Evolutionary conservation across 2,329 filamentous ascomycete species (phyloP), one percentile per base, ranked within the genome.

Genomic region (Sporothrix variecibatus): DNA sequence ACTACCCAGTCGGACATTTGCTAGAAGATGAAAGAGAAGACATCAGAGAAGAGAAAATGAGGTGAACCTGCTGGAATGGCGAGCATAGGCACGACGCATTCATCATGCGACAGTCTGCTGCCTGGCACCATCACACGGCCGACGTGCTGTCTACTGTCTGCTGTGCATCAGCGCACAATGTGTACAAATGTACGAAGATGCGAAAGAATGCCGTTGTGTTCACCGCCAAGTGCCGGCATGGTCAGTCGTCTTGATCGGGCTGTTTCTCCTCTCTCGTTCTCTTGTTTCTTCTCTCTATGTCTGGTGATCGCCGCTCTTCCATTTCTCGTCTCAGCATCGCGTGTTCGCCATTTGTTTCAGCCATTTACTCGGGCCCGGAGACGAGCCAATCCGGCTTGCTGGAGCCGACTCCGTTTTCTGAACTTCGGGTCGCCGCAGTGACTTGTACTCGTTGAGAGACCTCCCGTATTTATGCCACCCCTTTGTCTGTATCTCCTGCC

Each of bases 61-160:
- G 8, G 31, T 23, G 28, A 40, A 20, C 31, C 20, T 11, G 7
- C 5, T 3, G 56, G 5, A 3, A 23, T 38, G 58, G 58, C 58
- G 34, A 64, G 58, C 58, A 23, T 28, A 17, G 26, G n/a, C 56
- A 60, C 15, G 56, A 3, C 17, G 20, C n/a, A 65, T 12, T 26
- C 62, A 26, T 40, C 60, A 64, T 26, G 34, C 34, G 20, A 3
- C 38, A 3, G 38, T 46, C 34, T 43, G 38, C 38, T 65, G 38
- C 62, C 62, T 65, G 62, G 38, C n/a, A 23, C 60, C 62, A 65
- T 65, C n/a, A 7, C n/a, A 65, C 62, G 38, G 38, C n/a, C 9
- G 11, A 26, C 1, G n/a, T 23, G 11, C 38, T 65, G 38, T 28
- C n/a, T n/a, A n/a, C n/a, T n/a, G n/a, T n/a, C n/a, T n/a, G 12